Base-by-base conservation (phyloP, 2,329 filamentous ascomycete genomes). In the Fusarium sambucinum region DNA sequence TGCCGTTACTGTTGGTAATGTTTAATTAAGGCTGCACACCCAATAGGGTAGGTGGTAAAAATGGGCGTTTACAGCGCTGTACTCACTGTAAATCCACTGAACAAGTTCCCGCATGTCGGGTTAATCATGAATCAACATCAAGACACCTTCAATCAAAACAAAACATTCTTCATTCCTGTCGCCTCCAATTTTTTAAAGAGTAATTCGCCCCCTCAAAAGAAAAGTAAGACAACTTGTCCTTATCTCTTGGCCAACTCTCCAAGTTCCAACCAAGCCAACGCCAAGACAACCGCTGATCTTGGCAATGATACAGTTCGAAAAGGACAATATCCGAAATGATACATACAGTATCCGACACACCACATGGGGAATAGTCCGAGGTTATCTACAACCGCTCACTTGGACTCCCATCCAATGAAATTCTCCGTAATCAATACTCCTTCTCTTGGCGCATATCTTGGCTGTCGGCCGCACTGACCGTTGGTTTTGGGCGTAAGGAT, bases 271-370 rank as follows among this genome's bases (percentile, higher is more conserved):
- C 29, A 17, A 30, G n/a, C 27, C 35, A 41, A 19, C 35, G 67
- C 61, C 61, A 64, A 65, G 67, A 61, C 30, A 13, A 44, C 54
- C 35, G 25, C 6, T 30, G 7, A 14, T 37, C 67, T 70, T 70
- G 67, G 67, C 67, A 30, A 35, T 33, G 47, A 57, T 38, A 38
- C 37, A 51, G 48, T 57, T 60, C 50, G 54, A 48, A 57, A 60
- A 61, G 7, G 33, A 27, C 23, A n/a, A 32, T 44, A 21, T n/a
- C 37, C 35, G 27, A 40, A 44, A 25, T 35, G 38, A 53, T 42
- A 40, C 19, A 21, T 37, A 11, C 17, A 19, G 1, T n/a, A 27
- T 27, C 27, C 27, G 27, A 27, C 27, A 7, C 8, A 21, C 42
- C 54, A 25, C 63, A 63, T 51, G 2, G 30, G 63, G 59, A 51